A percentile compares a stretch with the other conserved stretches of the same genome.
These are phyloP conservation scores for Kwoniella dendrophila DNA, from an alignment of 768 basidiomycete species.

Conservation along the genomic window DNA sequence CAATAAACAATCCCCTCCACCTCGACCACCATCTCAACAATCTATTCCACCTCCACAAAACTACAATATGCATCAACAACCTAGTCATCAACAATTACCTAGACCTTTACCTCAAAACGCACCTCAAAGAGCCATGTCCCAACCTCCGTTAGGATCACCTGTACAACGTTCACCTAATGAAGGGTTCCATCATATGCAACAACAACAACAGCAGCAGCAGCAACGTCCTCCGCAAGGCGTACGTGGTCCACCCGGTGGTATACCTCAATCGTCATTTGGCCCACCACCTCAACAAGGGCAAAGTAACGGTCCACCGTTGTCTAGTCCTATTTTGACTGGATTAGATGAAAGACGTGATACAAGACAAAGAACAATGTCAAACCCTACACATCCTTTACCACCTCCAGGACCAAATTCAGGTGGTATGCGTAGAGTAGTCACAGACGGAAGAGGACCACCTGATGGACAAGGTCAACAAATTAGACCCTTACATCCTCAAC, in stretches of 20 bases:
- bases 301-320: background rate
- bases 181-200: conserved; percentile 11
- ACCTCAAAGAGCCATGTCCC: conserved; percentile 19
- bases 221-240: conserved; percentile 7
- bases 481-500: conserved; percentile 25
- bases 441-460: conserved; percentile 31
- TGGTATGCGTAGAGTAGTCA: conserved; percentile 41
- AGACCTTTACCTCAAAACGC: conserved; percentile 15
- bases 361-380: conserved; percentile 38
- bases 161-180: conserved; percentile 8
- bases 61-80: conserved; percentile 18
- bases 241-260: conserved; percentile 33
- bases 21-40: conserved; percentile 24
- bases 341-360: conserved; percentile 27
- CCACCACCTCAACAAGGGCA: conserved; percentile 42
- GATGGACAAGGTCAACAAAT: conserved; percentile 15
- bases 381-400: conserved; percentile 25
- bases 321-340: conserved; percentile 18
- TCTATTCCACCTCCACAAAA: conserved; percentile 6
- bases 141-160: conserved; percentile 19
- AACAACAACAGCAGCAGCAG: conserved; percentile 1
- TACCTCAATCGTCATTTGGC: conserved; percentile 45
- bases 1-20: conserved; percentile 16
- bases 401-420: conserved; percentile 15
- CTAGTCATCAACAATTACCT: conserved; percentile 15